Conservation (phyloP, 2,329 filamentous ascomycete genomes). For the Diaporthe ampelina region DNA sequence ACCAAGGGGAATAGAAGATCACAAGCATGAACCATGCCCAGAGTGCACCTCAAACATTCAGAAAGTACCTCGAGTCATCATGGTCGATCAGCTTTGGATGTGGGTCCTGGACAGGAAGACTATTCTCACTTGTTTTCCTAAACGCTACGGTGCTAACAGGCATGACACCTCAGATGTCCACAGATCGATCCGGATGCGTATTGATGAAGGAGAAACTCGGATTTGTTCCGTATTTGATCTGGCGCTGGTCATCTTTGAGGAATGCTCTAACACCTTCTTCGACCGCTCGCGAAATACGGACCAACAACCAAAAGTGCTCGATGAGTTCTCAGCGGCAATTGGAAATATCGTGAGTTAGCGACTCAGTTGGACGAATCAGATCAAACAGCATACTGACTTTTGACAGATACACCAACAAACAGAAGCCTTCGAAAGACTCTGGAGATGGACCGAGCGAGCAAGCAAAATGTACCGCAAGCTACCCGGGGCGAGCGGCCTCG, state of each 20-base stretch:
- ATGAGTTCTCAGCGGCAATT: slow-evolving; percentile 4
- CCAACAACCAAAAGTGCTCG: not conserved
- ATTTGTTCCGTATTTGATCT: not conserved
- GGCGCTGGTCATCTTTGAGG: not conserved
- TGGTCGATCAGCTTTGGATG: slow-evolving; percentile 4
- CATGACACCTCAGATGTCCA: not conserved
- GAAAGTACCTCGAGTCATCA: not conserved
- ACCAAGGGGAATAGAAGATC: rapidly evolving
- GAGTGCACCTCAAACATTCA: not conserved
- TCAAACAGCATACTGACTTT: too few relatives aligned
- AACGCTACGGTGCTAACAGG: not conserved
- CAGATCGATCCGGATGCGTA: not conserved
- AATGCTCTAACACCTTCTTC: slow-evolving; percentile 4
- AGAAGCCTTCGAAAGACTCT: not conserved
- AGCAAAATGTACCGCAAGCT: not conserved
- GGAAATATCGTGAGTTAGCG: slow-evolving; percentile 1
- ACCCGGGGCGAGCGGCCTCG: not conserved
- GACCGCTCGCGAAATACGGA: not conserved
- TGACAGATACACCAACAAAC: not conserved
- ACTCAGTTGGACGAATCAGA: too few relatives aligned
- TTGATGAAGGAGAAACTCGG: not conserved
- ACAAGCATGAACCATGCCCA: not conserved
- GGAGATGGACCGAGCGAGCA: slow-evolving; percentile 14
- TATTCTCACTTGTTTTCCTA: not conserved
- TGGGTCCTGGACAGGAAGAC: not conserved